phyloP scores from a whole-genome alignment of 2,329 filamentous ascomycete species.

The Trichoderma koningiopsis region DNA sequence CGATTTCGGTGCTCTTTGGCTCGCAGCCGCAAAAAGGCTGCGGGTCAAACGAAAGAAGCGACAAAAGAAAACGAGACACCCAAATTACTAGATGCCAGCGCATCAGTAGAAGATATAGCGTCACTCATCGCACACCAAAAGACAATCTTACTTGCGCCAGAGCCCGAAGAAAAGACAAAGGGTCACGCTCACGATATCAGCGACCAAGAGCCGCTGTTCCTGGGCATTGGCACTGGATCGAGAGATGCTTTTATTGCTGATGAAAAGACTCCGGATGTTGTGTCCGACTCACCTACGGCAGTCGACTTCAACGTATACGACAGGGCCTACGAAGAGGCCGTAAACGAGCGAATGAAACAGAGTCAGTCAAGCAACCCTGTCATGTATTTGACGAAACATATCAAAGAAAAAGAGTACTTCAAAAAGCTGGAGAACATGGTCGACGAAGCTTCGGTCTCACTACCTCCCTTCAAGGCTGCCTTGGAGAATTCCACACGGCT shows the following conservation, averaged over 20 bases:
- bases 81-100: conserved; percentile 31
- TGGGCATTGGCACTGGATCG: conserved; percentile 74
- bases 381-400: conserved; percentile 53
- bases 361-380: conserved; percentile 45
- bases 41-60: conserved; percentile 18
- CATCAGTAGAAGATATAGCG: conserved; percentile 52
- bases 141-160: conserved; percentile 40
- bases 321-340: conserved; percentile 74
- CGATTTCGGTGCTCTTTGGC: conserved; percentile 79
- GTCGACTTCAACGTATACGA: conserved; percentile 90
- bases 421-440: conserved; percentile 43
- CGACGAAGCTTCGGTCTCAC: conserved; percentile 36
- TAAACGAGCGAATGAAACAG: conserved; percentile 70
- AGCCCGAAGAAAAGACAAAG: conserved; percentile 47
- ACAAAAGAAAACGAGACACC: conserved; percentile 19
- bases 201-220: conserved; percentile 64
- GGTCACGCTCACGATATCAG: conserved; percentile 60
- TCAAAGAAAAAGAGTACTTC: conserved; percentile 48
- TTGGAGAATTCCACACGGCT: conserved; percentile 26
- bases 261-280: conserved; percentile 49
- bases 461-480: conserved; percentile 25
- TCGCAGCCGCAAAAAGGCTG: conserved; percentile 33
- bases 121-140: conserved; percentile 52
- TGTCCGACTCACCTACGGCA: conserved; percentile 82
- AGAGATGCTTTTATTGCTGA: conserved; percentile 49